Conservation (phyloP, 2,329 filamentous ascomycete species). For the Sclerotinia minor region DNA sequence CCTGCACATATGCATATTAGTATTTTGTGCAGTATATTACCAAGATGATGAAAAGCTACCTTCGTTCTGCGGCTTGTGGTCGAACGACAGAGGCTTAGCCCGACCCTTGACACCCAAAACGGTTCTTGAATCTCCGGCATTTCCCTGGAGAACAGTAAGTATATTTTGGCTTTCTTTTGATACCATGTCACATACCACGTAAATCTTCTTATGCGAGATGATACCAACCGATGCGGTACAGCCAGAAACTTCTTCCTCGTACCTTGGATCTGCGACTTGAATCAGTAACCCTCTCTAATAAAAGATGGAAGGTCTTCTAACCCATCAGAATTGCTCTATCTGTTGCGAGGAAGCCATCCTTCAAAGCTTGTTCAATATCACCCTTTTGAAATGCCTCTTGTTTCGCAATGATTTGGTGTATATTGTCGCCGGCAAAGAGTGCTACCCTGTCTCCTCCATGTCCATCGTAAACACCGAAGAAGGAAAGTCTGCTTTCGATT, state of each 20-base stretch:
- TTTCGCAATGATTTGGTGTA: slow-evolving; percentile 92
- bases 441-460: slow-evolving; percentile 97
- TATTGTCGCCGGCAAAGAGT: slow-evolving; percentile 84
- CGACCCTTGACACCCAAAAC: slow-evolving; percentile 95
- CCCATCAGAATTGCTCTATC: slow-evolving; percentile 94
- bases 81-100: slow-evolving; percentile 96
- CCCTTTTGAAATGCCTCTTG: slow-evolving; percentile 91
- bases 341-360: slow-evolving; percentile 95
- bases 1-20: slow-evolving; percentile 51
- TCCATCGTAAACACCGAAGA: slow-evolving; percentile 97
- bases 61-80: slow-evolving; percentile 99
- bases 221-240: slow-evolving; percentile 93
- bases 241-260: slow-evolving; percentile 96
- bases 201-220: slow-evolving; percentile 89
- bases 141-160: slow-evolving; percentile 64
- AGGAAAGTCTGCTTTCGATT: slow-evolving; percentile 73
- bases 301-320: slow-evolving; percentile 47
- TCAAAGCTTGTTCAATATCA: slow-evolving; percentile 92
- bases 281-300: slow-evolving; percentile 31
- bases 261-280: slow-evolving; percentile 77
- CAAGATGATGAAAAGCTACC: slow-evolving; percentile 51
- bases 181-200: slow-evolving; percentile 69
- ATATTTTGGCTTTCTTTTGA: slow-evolving; percentile 36
- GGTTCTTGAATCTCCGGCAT: slow-evolving; percentile 92
- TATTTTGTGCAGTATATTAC: slow-evolving; percentile 30